Conservation (phyloP, 495 filamentous ascomycete species). For the Podospora anserina region DNA sequence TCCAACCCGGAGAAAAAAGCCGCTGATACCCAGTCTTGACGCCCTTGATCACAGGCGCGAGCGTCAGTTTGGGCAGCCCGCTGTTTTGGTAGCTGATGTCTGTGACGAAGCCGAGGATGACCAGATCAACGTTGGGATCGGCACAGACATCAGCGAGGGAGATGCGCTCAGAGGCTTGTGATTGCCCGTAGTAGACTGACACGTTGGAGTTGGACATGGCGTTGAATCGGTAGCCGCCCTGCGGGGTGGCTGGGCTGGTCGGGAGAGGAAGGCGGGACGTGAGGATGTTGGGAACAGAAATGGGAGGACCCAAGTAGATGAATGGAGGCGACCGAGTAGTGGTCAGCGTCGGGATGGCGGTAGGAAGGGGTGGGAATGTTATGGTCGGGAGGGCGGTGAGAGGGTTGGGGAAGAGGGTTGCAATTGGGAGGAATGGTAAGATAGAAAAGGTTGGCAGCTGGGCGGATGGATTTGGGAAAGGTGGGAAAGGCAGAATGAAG, state of each 20-base stretch:
- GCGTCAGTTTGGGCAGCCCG: neutral
- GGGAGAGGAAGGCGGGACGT: neutral
- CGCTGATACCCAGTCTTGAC: constrained; percentile 11
- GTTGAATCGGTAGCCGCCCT: constrained; percentile 17
- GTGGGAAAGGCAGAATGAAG: neutral
- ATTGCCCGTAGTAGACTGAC: constrained; percentile 20
- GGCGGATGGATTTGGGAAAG: neutral
- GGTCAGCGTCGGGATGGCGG: neutral
- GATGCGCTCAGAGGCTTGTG: neutral
- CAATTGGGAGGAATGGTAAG: neutral
- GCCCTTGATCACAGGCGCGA: constrained; percentile 2
- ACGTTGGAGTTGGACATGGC: constrained; percentile 15
- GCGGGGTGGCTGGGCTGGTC: neutral
- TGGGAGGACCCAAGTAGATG: neutral
- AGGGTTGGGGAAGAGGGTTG: neutral
- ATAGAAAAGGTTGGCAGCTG: neutral
- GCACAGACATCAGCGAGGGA: constrained; percentile 17
- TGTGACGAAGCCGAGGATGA: constrained; percentile 25
- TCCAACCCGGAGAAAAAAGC: constrained; percentile 9
- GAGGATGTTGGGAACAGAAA: neutral
- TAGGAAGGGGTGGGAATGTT: neutral
- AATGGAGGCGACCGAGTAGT: neutral
- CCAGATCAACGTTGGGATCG: constrained; percentile 24
- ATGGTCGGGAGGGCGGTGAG: neutral
- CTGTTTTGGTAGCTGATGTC: constrained; percentile 1